Percentiles rank a stretch among this genome's conserved stretches.
These are phyloP conservation scores for Aspergillus sp. DNA, from an alignment of 2,329 filamentous ascomycete species.

Conservation along the genomic window DNA sequence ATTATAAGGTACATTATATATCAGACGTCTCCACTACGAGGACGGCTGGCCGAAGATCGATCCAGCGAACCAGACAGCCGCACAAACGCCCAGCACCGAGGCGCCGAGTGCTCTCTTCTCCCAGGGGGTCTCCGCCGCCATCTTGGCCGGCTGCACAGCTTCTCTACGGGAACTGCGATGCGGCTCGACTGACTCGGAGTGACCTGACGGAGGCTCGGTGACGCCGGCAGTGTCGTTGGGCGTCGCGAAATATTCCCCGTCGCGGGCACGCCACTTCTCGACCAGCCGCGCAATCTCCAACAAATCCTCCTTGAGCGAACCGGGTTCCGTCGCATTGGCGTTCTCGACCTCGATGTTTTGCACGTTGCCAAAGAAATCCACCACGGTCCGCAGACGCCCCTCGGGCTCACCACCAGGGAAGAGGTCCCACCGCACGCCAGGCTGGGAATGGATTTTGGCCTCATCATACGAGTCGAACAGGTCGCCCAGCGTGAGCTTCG, in stretches of 20 bases:
- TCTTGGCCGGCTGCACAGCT: constrained; percentile 53
- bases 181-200: constrained; percentile 2
- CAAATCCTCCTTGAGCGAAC: constrained; percentile 65
- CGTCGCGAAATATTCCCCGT: constrained; percentile 30
- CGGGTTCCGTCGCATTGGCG: constrained; percentile 52
- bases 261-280: constrained; percentile 48
- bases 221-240: constrained; percentile 19
- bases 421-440: constrained; percentile 91
- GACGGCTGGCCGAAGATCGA: constrained; percentile 29
- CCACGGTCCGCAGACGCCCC: constrained; percentile 76
- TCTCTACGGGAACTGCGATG: constrained; percentile 32
- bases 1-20: neutral
- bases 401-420: constrained; percentile 79
- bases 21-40: neutral
- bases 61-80: constrained; percentile 36
- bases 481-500: constrained; percentile 86
- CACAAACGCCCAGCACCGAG: constrained; percentile 33
- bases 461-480: constrained; percentile 96
- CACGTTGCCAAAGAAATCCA: constrained; percentile 98
- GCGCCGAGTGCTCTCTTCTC: constrained; percentile 48
- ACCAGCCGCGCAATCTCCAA: constrained; percentile 65
- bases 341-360: constrained; percentile 90
- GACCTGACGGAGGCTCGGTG: constrained; percentile 4
- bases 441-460: constrained; percentile 88
- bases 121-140: constrained; percentile 64